These are phyloP conservation scores for Neofusicoccum kwambonambiense DNA, from an alignment of 2,329 filamentous ascomycete genomes.

Conservation along the genomic window DNA sequence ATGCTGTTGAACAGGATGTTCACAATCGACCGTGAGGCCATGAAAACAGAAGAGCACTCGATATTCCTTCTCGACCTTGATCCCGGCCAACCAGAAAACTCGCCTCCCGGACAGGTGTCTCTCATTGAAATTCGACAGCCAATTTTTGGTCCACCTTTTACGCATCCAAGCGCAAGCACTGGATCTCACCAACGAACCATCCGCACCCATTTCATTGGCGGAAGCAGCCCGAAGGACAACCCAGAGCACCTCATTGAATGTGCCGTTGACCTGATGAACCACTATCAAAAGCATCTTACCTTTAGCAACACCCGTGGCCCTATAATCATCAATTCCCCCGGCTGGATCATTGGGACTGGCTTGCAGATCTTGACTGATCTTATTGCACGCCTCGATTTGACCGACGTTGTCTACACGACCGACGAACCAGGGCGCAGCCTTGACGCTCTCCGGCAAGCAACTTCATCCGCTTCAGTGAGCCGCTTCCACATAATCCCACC, in stretches of 20 bases:
- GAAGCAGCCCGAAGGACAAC: conserved; percentile 64
- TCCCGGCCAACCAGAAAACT: conserved; percentile 74
- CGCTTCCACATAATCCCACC: conserved; percentile 58
- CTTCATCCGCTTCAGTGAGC: conserved; percentile 20
- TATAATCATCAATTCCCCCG: conserved; percentile 71
- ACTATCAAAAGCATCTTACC: conserved; percentile 51
- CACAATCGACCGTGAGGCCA: conserved; percentile 40
- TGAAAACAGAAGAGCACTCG: conserved; percentile 27
- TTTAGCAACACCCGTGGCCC: conserved; percentile 45
- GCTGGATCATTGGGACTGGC: conserved; percentile 71
- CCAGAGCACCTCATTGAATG: conserved; percentile 66
- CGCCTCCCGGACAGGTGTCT: conserved; percentile 67
- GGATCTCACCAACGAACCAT: conserved; percentile 31
- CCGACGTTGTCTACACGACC: conserved; percentile 62
- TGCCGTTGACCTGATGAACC: conserved; percentile 60
- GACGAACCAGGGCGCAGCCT: conserved; percentile 60
- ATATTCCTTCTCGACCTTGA: conserved; percentile 72
- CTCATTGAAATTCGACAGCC: conserved; percentile 61
- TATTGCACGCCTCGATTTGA: conserved; percentile 54
- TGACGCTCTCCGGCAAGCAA: conserved; percentile 49
- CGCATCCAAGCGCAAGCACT: conserved; percentile 48
- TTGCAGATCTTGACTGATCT: conserved; percentile 63
- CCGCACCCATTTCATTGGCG: conserved; percentile 65
- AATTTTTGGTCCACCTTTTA: conserved; percentile 67
- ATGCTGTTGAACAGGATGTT: conserved; percentile 66